Evolutionary conservation across 2,329 filamentous ascomycete species (phyloP).

Genomic region (Aspergillus sp.): DNA sequence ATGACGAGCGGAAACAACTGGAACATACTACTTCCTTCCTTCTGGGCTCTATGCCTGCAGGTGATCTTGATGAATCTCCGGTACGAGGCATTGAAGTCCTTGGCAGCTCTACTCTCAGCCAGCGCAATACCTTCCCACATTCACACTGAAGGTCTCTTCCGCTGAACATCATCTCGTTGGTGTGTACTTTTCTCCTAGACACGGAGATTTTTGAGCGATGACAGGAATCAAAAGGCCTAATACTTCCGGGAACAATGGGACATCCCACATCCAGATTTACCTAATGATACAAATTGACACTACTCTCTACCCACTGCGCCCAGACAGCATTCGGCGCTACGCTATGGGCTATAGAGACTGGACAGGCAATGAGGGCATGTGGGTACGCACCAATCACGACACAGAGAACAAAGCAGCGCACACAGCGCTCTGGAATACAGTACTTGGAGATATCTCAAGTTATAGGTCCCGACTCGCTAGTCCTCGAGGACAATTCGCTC

Average conservation of each 20-base stretch:
- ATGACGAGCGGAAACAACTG: too few relatives aligned
- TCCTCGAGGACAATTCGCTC: neutral
- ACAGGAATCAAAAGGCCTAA: neutral
- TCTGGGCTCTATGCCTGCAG: too few relatives aligned
- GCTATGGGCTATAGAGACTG: neutral
- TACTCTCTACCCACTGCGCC: neutral
- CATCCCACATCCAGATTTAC: neutral
- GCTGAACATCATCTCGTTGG: neutral
- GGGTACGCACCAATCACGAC: neutral
- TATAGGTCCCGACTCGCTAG: neutral
- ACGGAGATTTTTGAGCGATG: neutral
- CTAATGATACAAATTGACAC: neutral
- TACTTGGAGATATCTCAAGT: neutral
- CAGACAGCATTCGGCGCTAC: neutral
- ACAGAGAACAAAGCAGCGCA: neutral
- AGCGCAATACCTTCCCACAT: too few relatives aligned
- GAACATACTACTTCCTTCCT: too few relatives aligned
- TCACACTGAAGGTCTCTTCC: neutral
- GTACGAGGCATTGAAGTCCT: too few relatives aligned
- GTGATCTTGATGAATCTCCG: too few relatives aligned
- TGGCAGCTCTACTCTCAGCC: too few relatives aligned
- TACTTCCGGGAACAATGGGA: slow-evolving; percentile 4
- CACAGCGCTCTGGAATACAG: neutral
- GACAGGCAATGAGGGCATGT: neutral
- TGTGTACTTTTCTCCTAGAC: neutral